These are phyloP conservation scores for Scytalidium lignicola DNA, from an alignment of 2,329 filamentous ascomycete genomes.

Conservation along the genomic window DNA sequence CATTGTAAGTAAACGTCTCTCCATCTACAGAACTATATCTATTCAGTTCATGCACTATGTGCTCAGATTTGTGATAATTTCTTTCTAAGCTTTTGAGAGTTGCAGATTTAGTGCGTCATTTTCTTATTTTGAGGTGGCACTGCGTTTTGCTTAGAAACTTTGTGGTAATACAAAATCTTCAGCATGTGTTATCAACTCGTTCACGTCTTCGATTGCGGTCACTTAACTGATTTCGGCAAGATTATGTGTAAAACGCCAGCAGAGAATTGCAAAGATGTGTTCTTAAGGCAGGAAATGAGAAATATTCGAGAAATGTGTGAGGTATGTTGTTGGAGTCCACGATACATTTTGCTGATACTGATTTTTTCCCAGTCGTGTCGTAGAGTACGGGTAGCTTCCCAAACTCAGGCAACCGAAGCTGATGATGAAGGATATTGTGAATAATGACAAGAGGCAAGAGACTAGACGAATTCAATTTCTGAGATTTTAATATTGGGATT, in stretches of 20 bases:
- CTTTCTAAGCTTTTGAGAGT: too few species aligned
- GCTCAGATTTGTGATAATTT: background rate
- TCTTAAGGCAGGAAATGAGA: conserved; percentile 21
- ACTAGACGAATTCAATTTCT: background rate
- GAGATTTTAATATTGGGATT: too few species aligned
- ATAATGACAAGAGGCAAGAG: background rate
- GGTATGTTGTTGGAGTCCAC: conserved; percentile 5
- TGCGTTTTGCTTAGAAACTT: background rate
- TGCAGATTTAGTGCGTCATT: too few species aligned
- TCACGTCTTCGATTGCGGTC: conserved; percentile 21
- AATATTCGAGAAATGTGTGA: conserved; percentile 14
- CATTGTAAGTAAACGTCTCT: background rate
- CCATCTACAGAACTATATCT: background rate
- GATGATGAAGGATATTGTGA: conserved; percentile 18
- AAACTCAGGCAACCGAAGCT: conserved; percentile 1
- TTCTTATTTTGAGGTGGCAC: background rate
- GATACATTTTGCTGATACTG: conserved; percentile 2
- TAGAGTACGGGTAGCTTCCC: conserved; percentile 4
- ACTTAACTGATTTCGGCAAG: conserved; percentile 12
- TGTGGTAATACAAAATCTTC: background rate
- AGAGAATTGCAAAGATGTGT: conserved; percentile 16
- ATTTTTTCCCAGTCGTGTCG: conserved; percentile 12
- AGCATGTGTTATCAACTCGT: conserved; percentile 25
- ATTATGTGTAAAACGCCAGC: conserved; percentile 15
- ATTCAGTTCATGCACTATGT: background rate